Evolutionary conservation across 2,329 filamentous ascomycete genomes (phyloP), one percentile per base, ranked within the genome.

Genomic region (Botrytis paeoniae): DNA sequence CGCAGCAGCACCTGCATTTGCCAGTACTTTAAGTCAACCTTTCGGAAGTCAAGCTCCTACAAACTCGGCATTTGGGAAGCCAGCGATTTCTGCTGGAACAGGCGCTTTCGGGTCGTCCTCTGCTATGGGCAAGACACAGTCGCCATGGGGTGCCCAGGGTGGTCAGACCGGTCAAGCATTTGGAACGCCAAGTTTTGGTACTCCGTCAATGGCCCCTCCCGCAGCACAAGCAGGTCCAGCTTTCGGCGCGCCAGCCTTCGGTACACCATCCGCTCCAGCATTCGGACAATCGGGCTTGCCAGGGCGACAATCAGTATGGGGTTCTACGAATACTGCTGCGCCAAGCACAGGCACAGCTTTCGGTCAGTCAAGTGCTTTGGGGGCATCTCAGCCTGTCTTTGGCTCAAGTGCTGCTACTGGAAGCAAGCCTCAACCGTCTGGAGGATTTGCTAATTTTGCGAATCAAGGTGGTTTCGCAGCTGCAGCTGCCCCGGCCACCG

Each of bases 291-390:
- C 85, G 12, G 82, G 83, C 20, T 76, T 77, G 59, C 77, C 86
- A 41, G 86, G 86, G 3, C 86, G 85, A 74, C 76, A 83, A 3
- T 90, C 89, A 8, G 87, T 87, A 18, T 91, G 89, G 89, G 84
- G 83, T 6, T 78, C 84, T 32, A 82, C 75, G 54, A 75, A 70
- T 35, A 73, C 77, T 45, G 39, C 77, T 32, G 80, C 83, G 5
- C 75, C 59, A 9, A 73, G 71, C 39, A 72, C 81, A 59, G 76
- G 81, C 45, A 78, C 80, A 29, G 82, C 86, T 2, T 90, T 91
- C 80, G 88, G 88, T 2, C 87, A 89, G 78, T 80, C 85, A 12
- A 83, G 85, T 22, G 87, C 88, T 72, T 79, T 85, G 10, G 82
- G 81, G 70, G 76, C 78, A 57, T 75, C 76, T 69, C 81, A 84